phyloP scores from a whole-genome alignment of 2,329 filamentous ascomycete genomes.

The Lasiodiplodia hormozganensis region DNA sequence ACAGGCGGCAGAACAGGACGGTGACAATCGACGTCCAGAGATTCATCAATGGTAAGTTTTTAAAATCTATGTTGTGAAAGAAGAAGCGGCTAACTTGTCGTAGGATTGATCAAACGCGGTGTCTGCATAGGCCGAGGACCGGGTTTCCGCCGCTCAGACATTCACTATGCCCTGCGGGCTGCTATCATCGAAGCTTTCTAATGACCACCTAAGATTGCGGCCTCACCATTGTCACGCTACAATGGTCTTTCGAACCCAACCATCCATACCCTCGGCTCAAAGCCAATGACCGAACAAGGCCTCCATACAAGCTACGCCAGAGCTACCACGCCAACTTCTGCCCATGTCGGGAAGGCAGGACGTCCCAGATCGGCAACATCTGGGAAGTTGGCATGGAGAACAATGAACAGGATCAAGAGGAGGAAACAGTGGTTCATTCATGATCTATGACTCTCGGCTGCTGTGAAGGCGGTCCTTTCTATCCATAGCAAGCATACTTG shows the following conservation, averaged over 20 bases:
- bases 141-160: conserved; percentile 51
- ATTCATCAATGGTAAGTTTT: conserved; percentile 51
- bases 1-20: conserved; percentile 41
- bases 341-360: not conserved
- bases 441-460: not conserved
- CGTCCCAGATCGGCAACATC: not conserved
- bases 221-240: not conserved
- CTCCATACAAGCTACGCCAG: not conserved
- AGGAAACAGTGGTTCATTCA: not conserved
- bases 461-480: not conserved
- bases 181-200: conserved; percentile 41
- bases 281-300: not conserved
- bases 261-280: not conserved
- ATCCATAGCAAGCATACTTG: not conserved
- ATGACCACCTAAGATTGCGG: not conserved
- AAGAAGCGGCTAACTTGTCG: not conserved
- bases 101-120: conserved; percentile 46
- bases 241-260: not conserved
- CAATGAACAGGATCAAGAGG: not conserved
- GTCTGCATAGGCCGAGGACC: conserved; percentile 54
- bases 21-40: conserved; percentile 53
- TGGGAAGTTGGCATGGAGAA: not conserved
- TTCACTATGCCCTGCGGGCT: conserved; percentile 50
- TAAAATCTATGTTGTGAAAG: not conserved
- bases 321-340: not conserved